A percentile compares a stretch with the other conserved stretches of the same genome.
phyloP scores from a whole-genome alignment of 208 protist species.

The Leishmania gerbilli region DNA sequence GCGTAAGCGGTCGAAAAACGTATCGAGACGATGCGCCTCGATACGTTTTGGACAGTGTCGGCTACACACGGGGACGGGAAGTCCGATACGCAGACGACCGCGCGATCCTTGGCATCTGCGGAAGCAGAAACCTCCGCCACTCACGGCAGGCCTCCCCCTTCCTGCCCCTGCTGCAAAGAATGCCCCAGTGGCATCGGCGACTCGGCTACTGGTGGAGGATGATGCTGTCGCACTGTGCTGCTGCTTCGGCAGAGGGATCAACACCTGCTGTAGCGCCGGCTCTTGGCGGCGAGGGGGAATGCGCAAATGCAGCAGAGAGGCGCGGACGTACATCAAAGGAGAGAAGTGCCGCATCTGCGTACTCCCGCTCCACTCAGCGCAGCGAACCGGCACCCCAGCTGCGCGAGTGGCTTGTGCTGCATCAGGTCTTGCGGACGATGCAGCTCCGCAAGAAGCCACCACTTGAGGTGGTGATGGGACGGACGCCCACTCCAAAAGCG shows the following conservation, averaged over 20 bases:
- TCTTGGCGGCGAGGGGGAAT: background rate
- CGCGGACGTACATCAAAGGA: background rate
- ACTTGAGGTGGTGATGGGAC: too few relatives aligned
- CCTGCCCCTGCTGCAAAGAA: background rate
- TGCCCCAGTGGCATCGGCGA: background rate
- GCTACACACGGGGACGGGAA: background rate
- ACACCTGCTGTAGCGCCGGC: background rate
- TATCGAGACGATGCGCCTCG: too few relatives aligned
- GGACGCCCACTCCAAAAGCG: too few relatives aligned
- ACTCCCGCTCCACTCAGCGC: too few relatives aligned
- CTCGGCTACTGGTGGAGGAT: background rate
- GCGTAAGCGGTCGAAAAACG: background rate
- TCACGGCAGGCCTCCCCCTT: background rate
- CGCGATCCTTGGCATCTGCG: background rate
- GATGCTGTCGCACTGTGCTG: background rate
- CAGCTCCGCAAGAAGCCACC: too few relatives aligned
- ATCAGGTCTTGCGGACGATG: too few relatives aligned
- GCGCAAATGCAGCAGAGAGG: slow-evolving; percentile 21
- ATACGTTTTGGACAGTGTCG: background rate
- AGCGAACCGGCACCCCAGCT: too few relatives aligned
- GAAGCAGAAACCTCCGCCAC: background rate
- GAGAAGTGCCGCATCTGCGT: too few relatives aligned
- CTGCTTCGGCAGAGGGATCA: background rate
- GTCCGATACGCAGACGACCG: background rate
- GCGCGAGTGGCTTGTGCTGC: too few relatives aligned